Evolutionary conservation across 2,329 filamentous ascomycete genomes (phyloP), one percentile per base, ranked within the genome.

Genomic region (Colletotrichum horii): DNA sequence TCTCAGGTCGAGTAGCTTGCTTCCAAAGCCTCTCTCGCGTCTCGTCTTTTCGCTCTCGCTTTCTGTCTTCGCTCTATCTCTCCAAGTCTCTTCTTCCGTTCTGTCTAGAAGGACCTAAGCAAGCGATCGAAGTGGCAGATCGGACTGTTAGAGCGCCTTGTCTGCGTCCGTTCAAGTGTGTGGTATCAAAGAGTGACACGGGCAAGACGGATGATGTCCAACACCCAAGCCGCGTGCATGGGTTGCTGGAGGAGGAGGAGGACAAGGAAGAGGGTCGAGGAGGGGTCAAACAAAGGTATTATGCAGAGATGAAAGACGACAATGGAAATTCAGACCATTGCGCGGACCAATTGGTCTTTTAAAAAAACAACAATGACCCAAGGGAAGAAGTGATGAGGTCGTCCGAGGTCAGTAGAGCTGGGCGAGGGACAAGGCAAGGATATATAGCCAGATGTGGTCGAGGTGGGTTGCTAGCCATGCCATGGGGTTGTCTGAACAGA

Each of bases 371-470:
- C 79, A 81, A 81, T 77, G 79, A 81, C 78, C 78, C 74, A 80
- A 80, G 79, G 71, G 75, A 79, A 78, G 64, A 79, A 80, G 79
- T 71, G 76, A 76, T 66, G 74, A 76, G 61, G 74, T 75, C 71
- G 34, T 76, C 66, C 71, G 66, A 74, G 71, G 60, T 52, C 80
- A 81, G 79, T 79, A 81, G 80, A 80, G 78, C 81, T 81, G 83
- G 83, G 43, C 11, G 43, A 52, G 43, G 83, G 83, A 84, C 84
- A 81, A 80, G 82, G 82, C 83, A 83, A 83, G 83, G 85, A 88
- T 88, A 89, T 88, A 88, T 88, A 88, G 83, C 79, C 81, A 81
- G 80, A 66, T 76, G 68, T 67, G 66, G 58, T 58, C 43, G 43
- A 22, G 55, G 71, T 71, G 66, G 71, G 66, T 56, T 60, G 66